Base-by-base conservation (phyloP, 352 stramenopile genomes). In the Pythium folliculosum region DNA sequence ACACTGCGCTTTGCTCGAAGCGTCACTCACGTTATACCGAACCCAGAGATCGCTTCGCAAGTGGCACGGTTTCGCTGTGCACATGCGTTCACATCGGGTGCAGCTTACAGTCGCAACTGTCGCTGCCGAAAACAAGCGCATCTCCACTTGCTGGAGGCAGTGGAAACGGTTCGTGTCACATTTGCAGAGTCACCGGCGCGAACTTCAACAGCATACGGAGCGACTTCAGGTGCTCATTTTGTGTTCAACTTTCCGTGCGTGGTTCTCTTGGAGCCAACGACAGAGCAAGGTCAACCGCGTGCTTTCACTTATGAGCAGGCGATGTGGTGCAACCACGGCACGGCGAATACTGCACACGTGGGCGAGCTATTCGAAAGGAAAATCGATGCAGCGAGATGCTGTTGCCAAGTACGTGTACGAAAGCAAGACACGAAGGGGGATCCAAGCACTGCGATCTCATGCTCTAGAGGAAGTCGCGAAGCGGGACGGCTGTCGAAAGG, bases 211-310 rank as follows among this genome's bases (percentile, higher is more conserved):
- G 13, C 81, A 81, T 35, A 90, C 81, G 0, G 79, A 91, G 55
- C 67, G 83, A 43, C 72, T 90, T 1, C 81, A 90, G 25, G 70
- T 90, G 1, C 65, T 90, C 27, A 30, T 82, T n/a, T 51, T 91
- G 25, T 90, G 79, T 53, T 89, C 81, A 7, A 63, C 52, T 0
- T 88, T 91, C 44, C 69, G 83, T 22, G 83, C 79, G 37, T 91
- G 83, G 83, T 48, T 44, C 8, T 63, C 62, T 1, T 84, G 71
- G 70, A 79, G 60, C 38, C 51, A 50, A 22, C 76, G 75, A 3
- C 64, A 77, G 23, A 71, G 72, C 21, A 80, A 73, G 19, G 43
- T 84, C 14, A 40, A 23, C 43, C n/a, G 13, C 9, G 54, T 86
- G 4, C 23, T 81, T 17, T 47, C 59, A 4, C 6, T 65, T 3